phyloP scores from a whole-genome alignment of 768 basidiomycete genomes.

The Coprinopsis marcescibilis region DNA sequence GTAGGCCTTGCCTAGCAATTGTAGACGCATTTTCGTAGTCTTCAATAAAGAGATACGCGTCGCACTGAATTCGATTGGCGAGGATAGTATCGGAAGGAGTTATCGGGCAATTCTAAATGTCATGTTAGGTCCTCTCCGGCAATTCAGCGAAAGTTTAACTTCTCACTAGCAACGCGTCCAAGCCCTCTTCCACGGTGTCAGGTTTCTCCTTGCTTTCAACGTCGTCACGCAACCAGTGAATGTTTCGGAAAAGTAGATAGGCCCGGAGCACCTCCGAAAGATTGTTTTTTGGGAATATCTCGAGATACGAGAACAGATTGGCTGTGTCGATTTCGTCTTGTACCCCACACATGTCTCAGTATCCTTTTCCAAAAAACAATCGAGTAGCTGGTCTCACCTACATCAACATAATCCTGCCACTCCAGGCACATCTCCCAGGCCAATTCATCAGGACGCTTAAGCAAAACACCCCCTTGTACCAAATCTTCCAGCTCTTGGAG shows the following conservation, averaged over 20 bases:
- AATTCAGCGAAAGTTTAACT: slow-evolving; percentile 1
- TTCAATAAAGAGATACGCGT: slow-evolving; percentile 58
- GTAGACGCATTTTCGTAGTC: slow-evolving; percentile 75
- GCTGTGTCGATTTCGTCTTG: slow-evolving; percentile 58
- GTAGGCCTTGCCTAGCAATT: slow-evolving; percentile 65
- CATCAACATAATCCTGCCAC: slow-evolving; percentile 55
- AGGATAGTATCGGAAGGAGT: slow-evolving; percentile 52
- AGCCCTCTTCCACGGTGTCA: slow-evolving; percentile 24
- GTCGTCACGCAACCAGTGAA: slow-evolving; percentile 34
- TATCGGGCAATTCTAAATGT: slow-evolving; percentile 49
- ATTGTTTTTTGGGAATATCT: slow-evolving; percentile 56
- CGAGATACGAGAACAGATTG: slow-evolving; percentile 53
- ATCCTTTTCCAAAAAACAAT: neutral
- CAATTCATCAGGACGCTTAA: slow-evolving; percentile 70
- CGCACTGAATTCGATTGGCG: slow-evolving; percentile 58
- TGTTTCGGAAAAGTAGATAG: slow-evolving; percentile 61
- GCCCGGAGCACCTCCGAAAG: slow-evolving; percentile 55
- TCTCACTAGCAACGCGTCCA: slow-evolving; percentile 58
- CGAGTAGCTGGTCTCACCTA: slow-evolving; percentile 42
- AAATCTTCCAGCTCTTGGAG: slow-evolving; percentile 66
- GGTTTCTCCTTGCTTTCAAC: slow-evolving; percentile 18
- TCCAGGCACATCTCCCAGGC: slow-evolving; percentile 83
- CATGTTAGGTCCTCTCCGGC: slow-evolving; percentile 5
- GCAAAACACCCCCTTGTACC: slow-evolving; percentile 66
- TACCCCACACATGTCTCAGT: neutral